These are phyloP conservation scores for Aspergillus mulundensis DNA, from an alignment of 495 filamentous ascomycete species.

Conservation along the genomic window DNA sequence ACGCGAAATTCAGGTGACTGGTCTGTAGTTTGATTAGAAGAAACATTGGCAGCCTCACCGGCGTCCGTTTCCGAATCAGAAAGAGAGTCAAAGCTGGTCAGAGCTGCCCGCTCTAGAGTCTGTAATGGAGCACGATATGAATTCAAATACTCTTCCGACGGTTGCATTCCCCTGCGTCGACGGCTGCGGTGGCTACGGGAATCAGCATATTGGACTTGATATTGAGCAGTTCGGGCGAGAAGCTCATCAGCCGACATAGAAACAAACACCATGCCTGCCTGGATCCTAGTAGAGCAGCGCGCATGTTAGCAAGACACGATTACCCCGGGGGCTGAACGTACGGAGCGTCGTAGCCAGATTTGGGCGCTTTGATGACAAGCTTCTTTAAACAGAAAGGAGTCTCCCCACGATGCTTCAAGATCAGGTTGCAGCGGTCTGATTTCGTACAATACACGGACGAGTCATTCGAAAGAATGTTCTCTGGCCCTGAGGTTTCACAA, in stretches of 20 bases:
- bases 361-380: constrained; percentile 82
- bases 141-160: constrained; percentile 42
- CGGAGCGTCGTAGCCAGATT: constrained; percentile 77
- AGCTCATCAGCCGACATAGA: constrained; percentile 78
- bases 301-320: constrained; percentile 5
- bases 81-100: constrained; percentile 23
- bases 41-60: constrained; percentile 4
- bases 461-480: constrained; percentile 82
- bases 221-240: constrained; percentile 65
- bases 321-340: constrained; percentile 41
- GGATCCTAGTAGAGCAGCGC: constrained; percentile 41
- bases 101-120: constrained; percentile 25
- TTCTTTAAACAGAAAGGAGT: constrained; percentile 77
- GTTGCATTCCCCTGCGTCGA: constrained; percentile 27
- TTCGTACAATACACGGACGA: constrained; percentile 85
- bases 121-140: constrained; percentile 34
- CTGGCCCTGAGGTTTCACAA: constrained; percentile 58
- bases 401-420: constrained; percentile 73
- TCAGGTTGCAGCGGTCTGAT: constrained; percentile 74
- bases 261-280: constrained; percentile 91
- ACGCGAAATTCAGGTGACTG: constrained; percentile 42
- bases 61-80: constrained; percentile 22
- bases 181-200: constrained; percentile 24
- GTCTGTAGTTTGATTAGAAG: constrained; percentile 15
- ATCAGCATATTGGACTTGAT: constrained; percentile 64